phyloP scores from a whole-genome alignment of 495 filamentous ascomycete species.

The Penicillium argentinense region DNA sequence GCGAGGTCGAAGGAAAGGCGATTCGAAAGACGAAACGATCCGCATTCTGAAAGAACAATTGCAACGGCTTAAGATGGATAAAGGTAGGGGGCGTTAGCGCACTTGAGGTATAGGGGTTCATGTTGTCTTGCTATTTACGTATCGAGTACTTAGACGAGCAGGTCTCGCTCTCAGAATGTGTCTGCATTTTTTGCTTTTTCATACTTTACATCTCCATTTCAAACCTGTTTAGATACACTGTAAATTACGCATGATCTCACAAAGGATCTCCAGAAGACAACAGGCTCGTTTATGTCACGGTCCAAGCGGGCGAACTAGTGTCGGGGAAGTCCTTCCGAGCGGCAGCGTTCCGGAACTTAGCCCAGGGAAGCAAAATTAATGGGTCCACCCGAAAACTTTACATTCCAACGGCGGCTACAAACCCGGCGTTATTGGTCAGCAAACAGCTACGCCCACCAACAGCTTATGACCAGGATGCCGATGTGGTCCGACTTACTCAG shows the following conservation, averaged over 20 bases:
- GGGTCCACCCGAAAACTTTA: background rate
- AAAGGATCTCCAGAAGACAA: background rate
- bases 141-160: too few relatives aligned
- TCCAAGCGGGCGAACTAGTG: background rate
- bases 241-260: background rate
- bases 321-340: background rate
- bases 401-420: background rate
- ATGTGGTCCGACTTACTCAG: too few relatives aligned
- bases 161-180: background rate
- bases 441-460: background rate
- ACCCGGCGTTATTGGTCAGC: background rate
- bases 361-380: background rate
- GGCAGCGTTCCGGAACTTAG: background rate
- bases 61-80: background rate
- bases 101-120: background rate
- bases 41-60: background rate
- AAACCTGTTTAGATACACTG: background rate
- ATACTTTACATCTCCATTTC: background rate
- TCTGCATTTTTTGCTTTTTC: background rate
- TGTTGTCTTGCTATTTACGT: background rate
- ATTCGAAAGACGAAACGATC: background rate
- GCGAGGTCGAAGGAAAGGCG: background rate
- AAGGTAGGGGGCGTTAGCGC: background rate
- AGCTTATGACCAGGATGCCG: too few relatives aligned
- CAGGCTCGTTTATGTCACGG: background rate